Percentiles rank a stretch among this genome's conserved stretches.
Evolutionary conservation across 768 basidiomycete genomes (phyloP).

Genomic region (Candolleomyces efflorescens): DNA sequence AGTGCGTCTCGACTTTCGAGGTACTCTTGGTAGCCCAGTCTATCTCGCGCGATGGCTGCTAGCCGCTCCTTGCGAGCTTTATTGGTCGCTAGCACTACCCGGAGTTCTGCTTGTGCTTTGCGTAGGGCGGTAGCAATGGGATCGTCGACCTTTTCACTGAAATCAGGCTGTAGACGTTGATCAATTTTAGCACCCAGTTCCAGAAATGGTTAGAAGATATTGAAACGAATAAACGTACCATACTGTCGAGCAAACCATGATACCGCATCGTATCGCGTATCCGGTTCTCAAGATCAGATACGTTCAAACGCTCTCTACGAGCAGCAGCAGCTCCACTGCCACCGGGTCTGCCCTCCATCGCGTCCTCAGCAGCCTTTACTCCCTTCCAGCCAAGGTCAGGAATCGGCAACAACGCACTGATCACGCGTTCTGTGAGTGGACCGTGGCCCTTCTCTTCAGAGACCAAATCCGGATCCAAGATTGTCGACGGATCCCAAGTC

Average conservation of each 20-base stretch:
- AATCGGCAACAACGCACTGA: conserved; percentile 68
- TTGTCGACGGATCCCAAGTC: conserved; percentile 80
- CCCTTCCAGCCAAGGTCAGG: conserved; percentile 69
- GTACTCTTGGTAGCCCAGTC: conserved; percentile 91
- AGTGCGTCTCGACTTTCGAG: conserved; percentile 78
- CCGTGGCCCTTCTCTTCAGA: conserved; percentile 82
- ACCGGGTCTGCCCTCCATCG: conserved; percentile 79
- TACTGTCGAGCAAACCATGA: conserved; percentile 63
- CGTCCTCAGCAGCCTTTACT: conserved; percentile 79
- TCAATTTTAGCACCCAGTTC: not conserved
- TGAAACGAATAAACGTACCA: conserved; percentile 46
- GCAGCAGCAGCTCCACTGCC: conserved; percentile 77
- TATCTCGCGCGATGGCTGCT: conserved; percentile 71
- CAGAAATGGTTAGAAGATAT: not conserved
- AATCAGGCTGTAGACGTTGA: conserved; percentile 55
- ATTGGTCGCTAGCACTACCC: conserved; percentile 74
- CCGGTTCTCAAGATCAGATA: conserved; percentile 72
- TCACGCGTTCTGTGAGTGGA: conserved; percentile 80
- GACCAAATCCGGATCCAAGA: conserved; percentile 65
- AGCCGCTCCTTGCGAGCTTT: conserved; percentile 77
- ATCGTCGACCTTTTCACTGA: conserved; percentile 80
- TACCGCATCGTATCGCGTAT: conserved; percentile 74
- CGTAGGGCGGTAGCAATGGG: conserved; percentile 90
- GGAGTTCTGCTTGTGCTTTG: conserved; percentile 79
- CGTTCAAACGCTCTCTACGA: conserved; percentile 69